Evolutionary conservation across 2,329 filamentous ascomycete species (phyloP).

Genomic region (Nemania bipapillata): DNA sequence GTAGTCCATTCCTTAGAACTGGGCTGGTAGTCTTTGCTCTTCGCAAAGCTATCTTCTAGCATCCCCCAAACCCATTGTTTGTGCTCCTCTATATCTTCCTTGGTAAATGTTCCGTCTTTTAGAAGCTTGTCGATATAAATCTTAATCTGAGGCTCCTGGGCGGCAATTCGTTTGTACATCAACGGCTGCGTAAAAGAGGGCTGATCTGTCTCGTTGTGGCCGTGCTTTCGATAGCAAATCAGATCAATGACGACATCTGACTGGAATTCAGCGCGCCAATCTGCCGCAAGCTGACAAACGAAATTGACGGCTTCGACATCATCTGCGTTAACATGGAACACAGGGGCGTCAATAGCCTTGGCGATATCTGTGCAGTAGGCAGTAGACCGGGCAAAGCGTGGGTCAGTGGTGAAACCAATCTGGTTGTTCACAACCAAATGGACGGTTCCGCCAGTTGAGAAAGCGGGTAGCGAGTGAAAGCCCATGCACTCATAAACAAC

Average conservation of each 20-base stretch:
- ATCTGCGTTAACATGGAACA: slow-evolving; percentile 99
- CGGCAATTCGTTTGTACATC: slow-evolving; percentile 98
- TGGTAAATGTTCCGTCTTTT: slow-evolving; percentile 92
- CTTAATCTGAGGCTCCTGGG: slow-evolving; percentile 85
- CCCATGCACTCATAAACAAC: slow-evolving; percentile 98
- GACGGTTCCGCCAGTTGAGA: slow-evolving; percentile 96
- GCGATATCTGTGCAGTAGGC: slow-evolving; percentile 99
- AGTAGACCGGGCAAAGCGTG: slow-evolving; percentile 94
- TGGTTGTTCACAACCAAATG: slow-evolving; percentile 99
- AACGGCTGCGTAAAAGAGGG: slow-evolving; percentile 99
- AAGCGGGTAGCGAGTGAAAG: slow-evolving; percentile 93
- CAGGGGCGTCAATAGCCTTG: slow-evolving; percentile 96
- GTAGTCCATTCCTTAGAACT: slow-evolving; percentile 98
- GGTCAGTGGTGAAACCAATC: slow-evolving; percentile 99
- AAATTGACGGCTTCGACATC: slow-evolving; percentile 99
- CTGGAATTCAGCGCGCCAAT: slow-evolving; percentile 99
- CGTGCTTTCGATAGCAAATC: slow-evolving; percentile 98
- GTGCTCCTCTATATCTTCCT: slow-evolving; percentile 98
- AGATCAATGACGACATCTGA: slow-evolving; percentile 97
- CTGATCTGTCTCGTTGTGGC: slow-evolving; percentile 99
- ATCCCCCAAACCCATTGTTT: slow-evolving; percentile 99
- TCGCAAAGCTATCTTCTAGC: slow-evolving; percentile 96
- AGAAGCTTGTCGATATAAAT: slow-evolving; percentile 92
- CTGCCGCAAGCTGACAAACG: slow-evolving; percentile 93
- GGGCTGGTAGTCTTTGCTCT: slow-evolving; percentile 96